Evolutionary conservation across 225 moss, liverwort and hornwort species (phyloP).

Genomic region (Straminergon stramineum): DNA sequence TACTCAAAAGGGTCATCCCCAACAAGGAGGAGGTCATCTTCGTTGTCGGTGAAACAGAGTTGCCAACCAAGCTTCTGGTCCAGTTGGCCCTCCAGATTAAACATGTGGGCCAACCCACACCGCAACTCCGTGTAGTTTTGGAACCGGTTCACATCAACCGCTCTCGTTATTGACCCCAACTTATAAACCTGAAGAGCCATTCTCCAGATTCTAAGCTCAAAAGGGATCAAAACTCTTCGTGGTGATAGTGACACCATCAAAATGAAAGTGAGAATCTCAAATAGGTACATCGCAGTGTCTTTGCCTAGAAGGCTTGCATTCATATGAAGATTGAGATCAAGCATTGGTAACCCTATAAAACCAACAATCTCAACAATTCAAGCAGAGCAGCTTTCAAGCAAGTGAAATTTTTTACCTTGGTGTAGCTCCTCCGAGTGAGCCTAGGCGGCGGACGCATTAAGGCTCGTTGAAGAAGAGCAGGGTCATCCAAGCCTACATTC

Average conservation of each 20-base stretch:
- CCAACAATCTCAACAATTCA: not conserved
- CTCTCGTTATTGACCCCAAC: constrained; percentile 80
- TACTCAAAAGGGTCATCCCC: constrained; percentile 89
- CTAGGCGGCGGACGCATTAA: constrained; percentile 41
- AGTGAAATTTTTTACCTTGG: constrained; percentile 30
- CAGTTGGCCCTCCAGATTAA: constrained; percentile 73
- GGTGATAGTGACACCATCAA: not conserved
- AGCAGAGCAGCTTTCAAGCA: not conserved
- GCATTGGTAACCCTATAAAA: not conserved
- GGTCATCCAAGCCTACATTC: constrained; percentile 22
- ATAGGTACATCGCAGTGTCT: not conserved
- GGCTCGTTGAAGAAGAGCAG: constrained; percentile 28
- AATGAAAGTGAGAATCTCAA: not conserved
- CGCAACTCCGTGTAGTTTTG: constrained; percentile 60
- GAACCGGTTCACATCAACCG: constrained; percentile 82
- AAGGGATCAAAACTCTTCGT: not conserved
- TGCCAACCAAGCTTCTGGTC: constrained; percentile 86
- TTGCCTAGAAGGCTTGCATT: not conserved
- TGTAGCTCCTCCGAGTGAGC: constrained; percentile 64
- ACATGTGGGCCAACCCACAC: constrained; percentile 80
- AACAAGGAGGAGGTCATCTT: constrained; percentile 81
- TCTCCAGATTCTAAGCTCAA: not conserved
- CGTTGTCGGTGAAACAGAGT: constrained; percentile 75
- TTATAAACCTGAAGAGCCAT: constrained; percentile 60
- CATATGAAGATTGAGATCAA: not conserved